Percentiles rank a stretch among this genome's conserved stretches.
phyloP scores from a whole-genome alignment of 148 eudicot species.

The Camellia japonica region DNA sequence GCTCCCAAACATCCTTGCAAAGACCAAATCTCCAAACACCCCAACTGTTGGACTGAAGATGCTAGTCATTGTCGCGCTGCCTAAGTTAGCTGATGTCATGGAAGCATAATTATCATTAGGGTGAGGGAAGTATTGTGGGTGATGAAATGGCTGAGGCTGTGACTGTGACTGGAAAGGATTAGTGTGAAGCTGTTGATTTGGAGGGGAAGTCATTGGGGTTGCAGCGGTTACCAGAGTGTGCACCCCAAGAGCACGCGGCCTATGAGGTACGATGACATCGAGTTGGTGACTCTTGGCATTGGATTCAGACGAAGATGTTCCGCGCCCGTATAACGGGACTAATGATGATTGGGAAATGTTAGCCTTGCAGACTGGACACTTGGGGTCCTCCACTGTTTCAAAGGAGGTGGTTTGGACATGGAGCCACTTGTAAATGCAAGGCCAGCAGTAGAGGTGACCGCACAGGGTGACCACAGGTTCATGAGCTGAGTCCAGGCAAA shows the following conservation, averaged over 20 bases:
- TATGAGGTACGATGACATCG: conserved; percentile 43
- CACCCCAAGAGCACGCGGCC: conserved; percentile 49
- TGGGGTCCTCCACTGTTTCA: conserved; percentile 40
- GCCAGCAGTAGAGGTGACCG: conserved; percentile 91
- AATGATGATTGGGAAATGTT: conserved; percentile 56
- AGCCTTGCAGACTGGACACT: conserved; percentile 84
- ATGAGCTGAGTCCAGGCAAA: conserved; percentile 77
- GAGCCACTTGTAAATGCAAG: conserved; percentile 88
- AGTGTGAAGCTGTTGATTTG: conserved; percentile 24
- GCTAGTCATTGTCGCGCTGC: conserved; percentile 39
- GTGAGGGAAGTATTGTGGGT: conserved; percentile 33
- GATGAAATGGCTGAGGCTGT: conserved; percentile 31
- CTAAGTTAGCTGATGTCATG: conserved; percentile 30
- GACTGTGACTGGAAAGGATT: conserved; percentile 25
- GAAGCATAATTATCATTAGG: conserved; percentile 33
- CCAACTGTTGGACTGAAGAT: conserved; percentile 52
- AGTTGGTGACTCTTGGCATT: conserved; percentile 30
- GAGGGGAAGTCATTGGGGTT: conserved; percentile 17
- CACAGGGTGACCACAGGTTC: conserved; percentile 93
- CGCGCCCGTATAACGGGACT: conserved; percentile 74
- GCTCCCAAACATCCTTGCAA: conserved; percentile 64
- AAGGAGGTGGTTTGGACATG: conserved; percentile 48
- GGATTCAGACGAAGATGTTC: conserved; percentile 36
- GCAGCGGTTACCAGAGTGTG: conserved; percentile 17
- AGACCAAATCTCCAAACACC: conserved; percentile 71